Evolutionary conservation across 2,329 filamentous ascomycete species (phyloP), one percentile per base, ranked within the genome.

Genomic region (Trichothecium sympodiale): DNA sequence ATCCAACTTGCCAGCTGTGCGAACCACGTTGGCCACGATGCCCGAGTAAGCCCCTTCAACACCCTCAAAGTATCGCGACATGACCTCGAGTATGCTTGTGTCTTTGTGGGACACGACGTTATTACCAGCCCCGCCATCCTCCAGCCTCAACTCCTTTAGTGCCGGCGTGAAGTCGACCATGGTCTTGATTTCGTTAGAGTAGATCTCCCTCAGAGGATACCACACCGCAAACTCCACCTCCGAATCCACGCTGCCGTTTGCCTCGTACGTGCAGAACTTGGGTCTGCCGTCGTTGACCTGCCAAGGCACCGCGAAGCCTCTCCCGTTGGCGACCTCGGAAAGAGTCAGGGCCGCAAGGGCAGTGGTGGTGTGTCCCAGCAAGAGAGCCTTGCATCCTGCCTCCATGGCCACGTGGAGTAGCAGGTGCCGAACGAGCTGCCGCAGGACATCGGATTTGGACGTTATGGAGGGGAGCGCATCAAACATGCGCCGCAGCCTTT

Each of bases 1-100:
- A 31, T 77, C 65, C 29, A 96, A 67, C 59, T 93, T 94, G 35
- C 77, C 80, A n/a, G 83, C 80, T 25, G 89, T 98, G 42, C 86
- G 77, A 5, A 95, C 89, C 8, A 98, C 91, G 54, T 98, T 98
- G 23, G 88, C 82, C 45, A 98, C 88, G 38, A 96, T 86, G 37
- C 83, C 85, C 3, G 88, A 84, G 51, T 93, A 95, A 40, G 81
- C 82, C 44, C 77, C 74, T 53, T 94, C 88, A 13, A 94, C 56
- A 28, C 85, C 29, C 45, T 77, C 74, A 50, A 98, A 94, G 56
- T 95, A 98, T 38, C 86, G 79, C 39, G 70, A 64, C 80, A 96
- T 88, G 36, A 98, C 72, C 46, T 88, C 81, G 52, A 95, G 87
- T 48, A 98, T 95, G 31, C 86, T 93, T 31, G 85, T 71, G 44